Percentiles rank a stretch among this genome's conserved stretches.
phyloP scores from a whole-genome alignment of 108 stramenopile genomes.

The Nannochloropsis oceanica region DNA sequence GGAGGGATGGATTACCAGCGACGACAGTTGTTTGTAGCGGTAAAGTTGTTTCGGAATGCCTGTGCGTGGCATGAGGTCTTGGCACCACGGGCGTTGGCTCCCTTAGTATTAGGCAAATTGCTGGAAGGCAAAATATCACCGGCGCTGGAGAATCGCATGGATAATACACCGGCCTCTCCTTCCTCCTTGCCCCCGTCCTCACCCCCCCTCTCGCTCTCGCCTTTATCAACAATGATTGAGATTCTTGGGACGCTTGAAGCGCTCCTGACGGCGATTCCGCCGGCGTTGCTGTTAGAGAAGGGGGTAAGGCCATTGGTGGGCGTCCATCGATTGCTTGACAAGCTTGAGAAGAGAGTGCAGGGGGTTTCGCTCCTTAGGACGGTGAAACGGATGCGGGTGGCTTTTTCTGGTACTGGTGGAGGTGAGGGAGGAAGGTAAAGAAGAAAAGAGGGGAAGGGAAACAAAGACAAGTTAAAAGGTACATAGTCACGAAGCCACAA shows the following conservation, averaged over 20 bases:
- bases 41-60: neutral
- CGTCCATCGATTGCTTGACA: neutral
- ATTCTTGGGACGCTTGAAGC: neutral
- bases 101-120: neutral
- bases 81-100: neutral
- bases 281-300: neutral
- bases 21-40: neutral
- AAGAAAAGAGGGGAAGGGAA: too few species aligned
- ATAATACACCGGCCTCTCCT: neutral
- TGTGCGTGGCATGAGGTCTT: neutral
- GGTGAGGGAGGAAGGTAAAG: too few species aligned
- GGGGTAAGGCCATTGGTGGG: neutral
- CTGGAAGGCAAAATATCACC: neutral
- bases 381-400: neutral
- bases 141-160: neutral
- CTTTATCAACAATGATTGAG: neutral
- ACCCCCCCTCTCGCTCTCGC: neutral
- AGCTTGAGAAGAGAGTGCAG: neutral
- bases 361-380: neutral
- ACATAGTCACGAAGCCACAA: too few species aligned
- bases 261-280: neutral
- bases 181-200: too few species aligned
- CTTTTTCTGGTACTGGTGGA: neutral
- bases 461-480: too few species aligned
- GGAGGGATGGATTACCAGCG: neutral